Conservation (phyloP, 352 stramenopile species). For the Pythium volutum region DNA sequence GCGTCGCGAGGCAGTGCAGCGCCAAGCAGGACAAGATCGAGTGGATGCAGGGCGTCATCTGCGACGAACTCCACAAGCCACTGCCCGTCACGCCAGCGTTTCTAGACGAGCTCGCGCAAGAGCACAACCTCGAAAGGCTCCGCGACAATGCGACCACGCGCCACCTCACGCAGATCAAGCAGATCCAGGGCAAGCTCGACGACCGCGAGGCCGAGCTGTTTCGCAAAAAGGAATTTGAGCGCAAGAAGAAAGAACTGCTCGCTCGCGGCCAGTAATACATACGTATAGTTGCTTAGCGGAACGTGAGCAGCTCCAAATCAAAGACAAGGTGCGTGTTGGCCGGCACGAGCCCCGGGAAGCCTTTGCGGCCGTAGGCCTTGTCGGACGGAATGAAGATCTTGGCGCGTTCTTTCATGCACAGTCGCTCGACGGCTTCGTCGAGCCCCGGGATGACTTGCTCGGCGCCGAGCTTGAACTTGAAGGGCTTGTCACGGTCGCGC, state of each 20-base stretch:
- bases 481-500: constrained; percentile 77
- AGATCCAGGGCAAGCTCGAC: constrained; percentile 53
- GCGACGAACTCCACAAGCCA: constrained; percentile 50
- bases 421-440: constrained; percentile 74
- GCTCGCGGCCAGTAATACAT: neutral
- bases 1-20: constrained; percentile 33
- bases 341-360: constrained; percentile 84
- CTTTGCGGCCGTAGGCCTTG: constrained; percentile 84
- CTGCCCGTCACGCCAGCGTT: constrained; percentile 47
- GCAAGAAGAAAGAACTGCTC: constrained; percentile 64
- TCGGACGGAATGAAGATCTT: constrained; percentile 86
- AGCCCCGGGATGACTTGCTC: constrained; percentile 89
- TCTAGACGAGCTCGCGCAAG: constrained; percentile 24
- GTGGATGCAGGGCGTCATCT: constrained; percentile 53
- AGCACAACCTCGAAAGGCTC: constrained; percentile 30
- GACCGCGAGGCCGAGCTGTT: constrained; percentile 35
- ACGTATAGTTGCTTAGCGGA: constrained; percentile 59
- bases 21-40: constrained; percentile 34
- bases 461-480: constrained; percentile 87
- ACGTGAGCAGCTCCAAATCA: constrained; percentile 90
- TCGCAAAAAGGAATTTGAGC: constrained; percentile 57
- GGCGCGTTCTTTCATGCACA: constrained; percentile 84
- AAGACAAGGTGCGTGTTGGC: constrained; percentile 92
- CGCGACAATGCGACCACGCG: constrained; percentile 28
- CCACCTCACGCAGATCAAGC: constrained; percentile 48